Conservation (phyloP, 306 rosid genomes). For the Cicer yamashitae region DNA sequence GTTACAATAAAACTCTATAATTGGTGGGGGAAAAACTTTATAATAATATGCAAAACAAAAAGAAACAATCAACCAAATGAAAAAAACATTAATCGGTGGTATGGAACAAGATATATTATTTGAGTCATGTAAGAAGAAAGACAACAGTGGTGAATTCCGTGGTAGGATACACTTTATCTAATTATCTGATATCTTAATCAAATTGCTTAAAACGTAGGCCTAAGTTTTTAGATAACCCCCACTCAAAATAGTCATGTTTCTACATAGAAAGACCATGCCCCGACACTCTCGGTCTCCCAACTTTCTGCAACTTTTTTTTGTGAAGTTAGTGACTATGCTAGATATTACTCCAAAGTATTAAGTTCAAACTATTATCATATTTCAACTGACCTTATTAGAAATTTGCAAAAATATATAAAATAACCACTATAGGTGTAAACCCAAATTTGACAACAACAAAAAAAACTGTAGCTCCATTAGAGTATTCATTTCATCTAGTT, state of each 20-base stretch:
- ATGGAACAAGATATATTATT: too few species aligned
- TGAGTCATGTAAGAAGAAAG: too few species aligned
- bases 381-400: constrained; percentile 22
- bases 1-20: too few species aligned
- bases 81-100: too few species aligned
- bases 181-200: constrained; percentile 4
- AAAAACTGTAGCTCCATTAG: too few species aligned
- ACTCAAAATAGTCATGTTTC: constrained; percentile 36
- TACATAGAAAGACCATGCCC: constrained; percentile 26
- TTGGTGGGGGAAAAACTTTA: too few species aligned
- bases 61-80: too few species aligned
- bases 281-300: constrained; percentile 35
- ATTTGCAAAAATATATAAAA: not conserved
- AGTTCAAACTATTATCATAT: constrained; percentile 49
- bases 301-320: constrained; percentile 24
- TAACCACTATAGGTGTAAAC: constrained; percentile 2
- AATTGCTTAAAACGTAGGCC: not conserved
- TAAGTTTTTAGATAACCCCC: constrained; percentile 7
- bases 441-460: not conserved
- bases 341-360: not conserved
- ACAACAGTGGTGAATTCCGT: constrained; percentile 3
- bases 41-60: too few species aligned
- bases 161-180: not conserved
- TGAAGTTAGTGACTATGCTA: constrained; percentile 37
- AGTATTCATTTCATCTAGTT: too few species aligned